Percentiles rank a stretch among this genome's conserved stretches.
Evolutionary conservation across 495 filamentous ascomycete species (phyloP).

Genomic region (Lasiosphaeria hispida): DNA sequence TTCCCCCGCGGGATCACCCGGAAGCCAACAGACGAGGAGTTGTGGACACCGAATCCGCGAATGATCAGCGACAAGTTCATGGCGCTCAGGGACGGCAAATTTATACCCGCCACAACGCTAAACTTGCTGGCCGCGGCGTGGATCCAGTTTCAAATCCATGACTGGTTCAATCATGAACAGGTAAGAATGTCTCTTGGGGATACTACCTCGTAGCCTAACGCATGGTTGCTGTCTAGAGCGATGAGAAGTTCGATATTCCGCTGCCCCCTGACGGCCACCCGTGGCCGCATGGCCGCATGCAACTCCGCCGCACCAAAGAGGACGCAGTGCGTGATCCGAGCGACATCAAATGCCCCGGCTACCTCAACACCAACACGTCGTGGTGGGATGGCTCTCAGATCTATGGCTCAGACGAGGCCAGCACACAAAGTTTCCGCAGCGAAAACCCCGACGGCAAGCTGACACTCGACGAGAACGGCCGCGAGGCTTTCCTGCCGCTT

Average conservation of each 20-base stretch:
- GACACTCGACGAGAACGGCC: conserved; percentile 19
- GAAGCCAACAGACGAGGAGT: conserved; percentile 36
- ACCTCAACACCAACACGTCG: conserved; percentile 40
- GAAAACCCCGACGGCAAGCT: conserved; percentile 36
- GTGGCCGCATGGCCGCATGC: conserved; percentile 34
- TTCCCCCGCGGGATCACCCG: conserved; percentile 30
- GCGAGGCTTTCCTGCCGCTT: conserved; percentile 35
- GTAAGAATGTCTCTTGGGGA: conserved; percentile 10
- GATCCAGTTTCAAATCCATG: conserved; percentile 49
- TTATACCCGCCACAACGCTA: conserved; percentile 42
- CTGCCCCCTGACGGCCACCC: conserved; percentile 16
- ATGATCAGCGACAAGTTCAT: conserved; percentile 37
- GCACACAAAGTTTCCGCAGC: conserved; percentile 32
- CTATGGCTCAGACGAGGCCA: conserved; percentile 40
- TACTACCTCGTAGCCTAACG: not conserved
- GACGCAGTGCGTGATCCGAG: conserved; percentile 28
- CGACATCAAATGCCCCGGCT: conserved; percentile 37
- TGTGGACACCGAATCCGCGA: conserved; percentile 42
- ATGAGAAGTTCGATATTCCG: conserved; percentile 29
- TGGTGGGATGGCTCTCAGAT: conserved; percentile 50
- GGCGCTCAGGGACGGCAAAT: conserved; percentile 27
- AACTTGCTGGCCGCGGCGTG: conserved; percentile 47
- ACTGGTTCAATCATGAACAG: conserved; percentile 40
- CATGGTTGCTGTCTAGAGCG: conserved; percentile 8
- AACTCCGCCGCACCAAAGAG: conserved; percentile 27